Evolutionary conservation across 192 early-diverging fungal species (phyloP), one percentile per base, ranked within the genome.

Genomic region (Allomyces javanicus): DNA sequence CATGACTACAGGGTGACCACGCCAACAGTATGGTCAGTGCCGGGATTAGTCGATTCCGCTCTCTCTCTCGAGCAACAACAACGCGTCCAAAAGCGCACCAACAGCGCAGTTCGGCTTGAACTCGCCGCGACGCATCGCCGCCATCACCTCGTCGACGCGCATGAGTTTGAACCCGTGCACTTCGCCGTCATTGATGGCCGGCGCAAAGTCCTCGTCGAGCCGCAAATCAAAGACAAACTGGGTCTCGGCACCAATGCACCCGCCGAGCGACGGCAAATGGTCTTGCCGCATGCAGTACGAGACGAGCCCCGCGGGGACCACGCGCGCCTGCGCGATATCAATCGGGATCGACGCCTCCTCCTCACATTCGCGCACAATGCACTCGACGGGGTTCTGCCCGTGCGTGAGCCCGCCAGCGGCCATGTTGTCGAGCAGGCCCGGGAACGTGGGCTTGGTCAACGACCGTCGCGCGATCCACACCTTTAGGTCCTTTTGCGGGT

Each of bases 381-480:
- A 85, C 22, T 84, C 85, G 25, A 73, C 64, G 0, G 85, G 79
- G 23, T 80, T 81, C 21, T 78, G 67, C 14, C 73, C 74, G 65
- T 82, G 76, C 3, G 86, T 71, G 64, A 97, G 85, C 7, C 93
- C 94, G 43, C 89, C 89, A 1, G 87, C 89, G 5, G 84, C 82
- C 58, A 80, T 77, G 64, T 91, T 87, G 70, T 89, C 88, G 27
- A 90, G 68, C 71, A 85, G 78, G 0, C 89, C 89, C 1, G 96
- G 91, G 78, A 86, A 96, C 9, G 91, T 96, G 25, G 79, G 87
- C 67, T 97, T 97, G 0, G 78, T 86, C 10, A 70, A 24, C 12
- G 87, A 81, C 10, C 96, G 84, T 65, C 80, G 73, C 1, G 87
- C 94, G 40, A 94, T 79, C 94, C 96, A 99, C 87, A 97, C 87